Evolutionary conservation across 306 rosid species (phyloP), one percentile per base, ranked within the genome.

Genomic region (Vigna unguiculata): DNA sequence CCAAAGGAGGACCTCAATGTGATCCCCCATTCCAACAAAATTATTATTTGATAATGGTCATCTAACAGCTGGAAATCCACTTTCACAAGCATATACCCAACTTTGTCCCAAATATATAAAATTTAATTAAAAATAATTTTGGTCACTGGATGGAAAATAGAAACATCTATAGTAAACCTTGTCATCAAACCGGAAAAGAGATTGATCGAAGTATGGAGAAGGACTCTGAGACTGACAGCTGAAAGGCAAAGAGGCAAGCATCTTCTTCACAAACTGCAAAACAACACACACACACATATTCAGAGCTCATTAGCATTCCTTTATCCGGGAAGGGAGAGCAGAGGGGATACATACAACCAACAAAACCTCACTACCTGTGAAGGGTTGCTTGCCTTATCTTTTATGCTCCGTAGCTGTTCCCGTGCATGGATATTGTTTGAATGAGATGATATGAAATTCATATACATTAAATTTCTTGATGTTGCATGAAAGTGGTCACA

Each of bases 191-290:
- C 97, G 93, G 81, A 85, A 95, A 58, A 95, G 96, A 47, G 97
- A 89, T 75, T 86, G 97, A 81, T 95, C 99, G 82, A 95, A 95
- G 82, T 95, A 95, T 9, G 98, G 98, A 69, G 99, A 95, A 73
- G 99, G 99, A 83, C 97, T 92, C 89, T 85, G 93, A 9, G 93
- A 89, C 85, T 95, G 98, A 77, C 97, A 92, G 81, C 83, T 90
- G 82, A 88, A 84, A 80, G 99, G 99, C 68, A 95, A 80, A 38
- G 93, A 85, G 53, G 86, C 87, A 52, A 95, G 93, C 95, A 94
- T 92, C 89, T 94, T 94, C 97, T 90, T 95, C 87, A 90, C 93
- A 81, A 92, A 95, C 97, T 95, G 93, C 88, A 76, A 76, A 82
- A 78, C 57, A 22, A 59, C 52, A 71, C 70, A 67, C 52, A 71